A percentile compares a stretch with the other conserved stretches of the same genome.
These are phyloP conservation scores for Fonsecaea nubica DNA, from an alignment of 2,329 filamentous ascomycete species.

Conservation along the genomic window DNA sequence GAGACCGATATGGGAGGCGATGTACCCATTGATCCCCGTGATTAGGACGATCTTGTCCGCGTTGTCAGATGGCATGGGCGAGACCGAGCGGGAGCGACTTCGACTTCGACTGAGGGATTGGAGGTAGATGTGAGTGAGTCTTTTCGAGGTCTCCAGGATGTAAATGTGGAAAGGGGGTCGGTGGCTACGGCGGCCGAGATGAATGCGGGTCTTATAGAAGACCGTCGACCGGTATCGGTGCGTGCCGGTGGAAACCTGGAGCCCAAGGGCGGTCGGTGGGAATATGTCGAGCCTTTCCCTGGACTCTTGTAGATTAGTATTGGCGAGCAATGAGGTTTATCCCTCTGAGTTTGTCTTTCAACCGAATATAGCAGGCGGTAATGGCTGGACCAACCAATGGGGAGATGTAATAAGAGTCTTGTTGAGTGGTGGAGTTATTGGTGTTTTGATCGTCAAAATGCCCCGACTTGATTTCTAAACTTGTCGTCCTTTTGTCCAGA, in stretches of 20 bases:
- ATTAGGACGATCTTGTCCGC: constrained; percentile 43
- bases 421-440: background rate
- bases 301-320: background rate
- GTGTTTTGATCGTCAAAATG: too few relatives aligned
- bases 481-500: background rate
- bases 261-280: background rate
- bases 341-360: background rate
- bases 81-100: constrained; percentile 24
- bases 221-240: constrained; percentile 1
- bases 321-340: background rate
- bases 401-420: background rate
- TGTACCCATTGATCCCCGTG: constrained; percentile 52
- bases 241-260: background rate
- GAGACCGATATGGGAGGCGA: constrained; percentile 48
- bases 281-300: background rate
- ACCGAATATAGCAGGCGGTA: background rate
- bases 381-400: background rate
- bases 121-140: constrained; percentile 32
- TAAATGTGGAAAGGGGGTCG: background rate
- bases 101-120: constrained; percentile 26
- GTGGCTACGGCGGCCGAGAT: background rate
- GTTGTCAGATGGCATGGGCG: constrained; percentile 25
- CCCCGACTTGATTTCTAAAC: background rate
- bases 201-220: background rate
- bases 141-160: constrained; percentile 33